Percentiles rank a stretch among this genome's conserved stretches.
phyloP scores from a whole-genome alignment of 1,139 yeast genomes.

The Candida sp. region DNA sequence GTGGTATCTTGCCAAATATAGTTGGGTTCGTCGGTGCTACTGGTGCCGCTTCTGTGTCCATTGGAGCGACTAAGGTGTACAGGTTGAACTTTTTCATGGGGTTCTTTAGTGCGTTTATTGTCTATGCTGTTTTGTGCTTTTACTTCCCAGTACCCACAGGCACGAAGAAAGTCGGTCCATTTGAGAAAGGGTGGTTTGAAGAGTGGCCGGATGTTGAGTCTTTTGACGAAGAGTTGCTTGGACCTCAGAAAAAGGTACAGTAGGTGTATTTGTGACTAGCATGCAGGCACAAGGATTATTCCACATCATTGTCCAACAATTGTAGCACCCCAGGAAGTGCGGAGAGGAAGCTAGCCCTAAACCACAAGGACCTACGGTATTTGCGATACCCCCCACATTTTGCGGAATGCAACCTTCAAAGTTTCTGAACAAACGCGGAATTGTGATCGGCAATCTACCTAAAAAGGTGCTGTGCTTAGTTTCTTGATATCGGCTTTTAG shows the following conservation, averaged over 20 bases:
- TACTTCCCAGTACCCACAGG: conserved; percentile 64
- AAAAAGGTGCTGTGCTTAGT: too few species aligned
- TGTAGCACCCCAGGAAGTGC: too few species aligned
- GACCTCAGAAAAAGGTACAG: conserved; percentile 15
- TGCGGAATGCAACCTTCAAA: too few species aligned
- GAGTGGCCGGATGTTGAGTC: conserved; percentile 63
- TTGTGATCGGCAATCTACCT: too few species aligned
- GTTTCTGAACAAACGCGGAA: too few species aligned
- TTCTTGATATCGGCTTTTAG: too few species aligned
- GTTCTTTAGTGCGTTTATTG: conserved; percentile 56
- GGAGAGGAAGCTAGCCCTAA: too few species aligned
- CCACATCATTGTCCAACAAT: too few species aligned
- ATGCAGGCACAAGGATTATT: too few species aligned
- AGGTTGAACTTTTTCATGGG: conserved; percentile 79
- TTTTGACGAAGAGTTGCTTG: conserved; percentile 53
- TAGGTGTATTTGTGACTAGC: too few species aligned
- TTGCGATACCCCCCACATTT: too few species aligned
- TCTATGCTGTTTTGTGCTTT: conserved; percentile 53
- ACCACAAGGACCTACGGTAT: too few species aligned
- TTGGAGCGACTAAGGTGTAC: conserved; percentile 78
- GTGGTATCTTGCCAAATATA: conserved; percentile 82
- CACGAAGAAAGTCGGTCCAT: conserved; percentile 50
- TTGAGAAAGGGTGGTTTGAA: conserved; percentile 69
- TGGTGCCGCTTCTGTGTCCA: conserved; percentile 65
- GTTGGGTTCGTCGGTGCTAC: conserved; percentile 90